Percentiles rank a stretch among this genome's conserved stretches.
Evolutionary conservation across 495 filamentous ascomycete species (phyloP).

Genomic region (Penicillium fimorum): DNA sequence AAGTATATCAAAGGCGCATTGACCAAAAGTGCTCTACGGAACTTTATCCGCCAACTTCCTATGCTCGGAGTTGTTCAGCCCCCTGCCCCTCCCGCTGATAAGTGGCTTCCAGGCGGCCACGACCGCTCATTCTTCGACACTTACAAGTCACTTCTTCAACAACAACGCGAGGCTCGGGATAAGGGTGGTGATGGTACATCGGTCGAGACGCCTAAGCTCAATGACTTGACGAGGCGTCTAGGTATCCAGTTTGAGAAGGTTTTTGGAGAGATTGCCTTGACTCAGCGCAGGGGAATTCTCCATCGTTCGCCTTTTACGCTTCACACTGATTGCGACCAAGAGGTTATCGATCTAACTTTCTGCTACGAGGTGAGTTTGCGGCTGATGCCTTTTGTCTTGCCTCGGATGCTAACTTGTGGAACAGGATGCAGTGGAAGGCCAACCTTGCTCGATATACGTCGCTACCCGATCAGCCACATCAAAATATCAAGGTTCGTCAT

Average conservation of each 20-base stretch:
- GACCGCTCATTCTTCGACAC: conserved; percentile 48
- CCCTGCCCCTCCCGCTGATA: conserved; percentile 27
- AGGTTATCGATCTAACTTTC: conserved; percentile 38
- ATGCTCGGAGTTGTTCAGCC: conserved; percentile 37
- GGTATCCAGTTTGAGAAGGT: conserved; percentile 53
- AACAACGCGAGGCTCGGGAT: conserved; percentile 28
- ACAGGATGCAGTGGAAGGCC: conserved; percentile 23
- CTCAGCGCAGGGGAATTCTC: conserved; percentile 56
- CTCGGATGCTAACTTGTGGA: not conserved
- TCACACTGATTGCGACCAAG: conserved; percentile 40
- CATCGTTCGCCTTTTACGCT: conserved; percentile 50
- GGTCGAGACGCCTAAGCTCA: conserved; percentile 48
- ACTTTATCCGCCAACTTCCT: conserved; percentile 45
- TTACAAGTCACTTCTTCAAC: conserved; percentile 40
- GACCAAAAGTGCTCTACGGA: conserved; percentile 45
- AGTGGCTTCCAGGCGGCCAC: conserved; percentile 42
- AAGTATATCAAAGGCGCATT: conserved; percentile 54
- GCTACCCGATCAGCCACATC: conserved; percentile 33
- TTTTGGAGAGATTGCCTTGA: conserved; percentile 57
- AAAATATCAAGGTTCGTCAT: conserved; percentile 35
- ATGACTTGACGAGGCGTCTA: conserved; percentile 51
- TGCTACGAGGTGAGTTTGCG: conserved; percentile 33
- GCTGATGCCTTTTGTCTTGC: not conserved
- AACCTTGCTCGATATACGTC: conserved; percentile 37
- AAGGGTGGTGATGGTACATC: conserved; percentile 25